These are phyloP conservation scores for Circinella minor DNA, from an alignment of 371 early-diverging fungal species.

Conservation along the genomic window DNA sequence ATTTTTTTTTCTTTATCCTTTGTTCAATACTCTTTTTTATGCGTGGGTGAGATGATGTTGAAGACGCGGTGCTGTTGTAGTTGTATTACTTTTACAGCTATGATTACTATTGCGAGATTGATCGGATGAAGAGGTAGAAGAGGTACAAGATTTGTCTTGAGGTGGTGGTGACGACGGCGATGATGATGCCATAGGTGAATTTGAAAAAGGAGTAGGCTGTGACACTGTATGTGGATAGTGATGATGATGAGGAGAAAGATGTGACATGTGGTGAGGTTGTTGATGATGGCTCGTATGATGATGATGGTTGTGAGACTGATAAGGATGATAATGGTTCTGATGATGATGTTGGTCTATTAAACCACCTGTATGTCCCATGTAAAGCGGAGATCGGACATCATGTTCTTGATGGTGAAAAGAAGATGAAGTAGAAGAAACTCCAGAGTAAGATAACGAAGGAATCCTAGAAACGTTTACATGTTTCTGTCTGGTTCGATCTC, in stretches of 20 bases:
- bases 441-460: constrained; percentile 34
- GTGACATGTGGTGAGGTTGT: not conserved
- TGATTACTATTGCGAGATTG: too few species aligned
- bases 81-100: too few species aligned
- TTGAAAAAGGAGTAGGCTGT: not conserved
- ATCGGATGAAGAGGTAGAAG: too few species aligned
- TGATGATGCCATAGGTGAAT: not conserved
- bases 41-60: too few species aligned
- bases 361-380: constrained; percentile 27
- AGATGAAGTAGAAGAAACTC: constrained; percentile 42
- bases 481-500: constrained; percentile 28
- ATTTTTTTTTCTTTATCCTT: too few species aligned
- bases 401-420: constrained; percentile 24
- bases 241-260: not conserved
- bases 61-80: too few species aligned
- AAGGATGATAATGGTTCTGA: not conserved
- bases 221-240: not conserved
- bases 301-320: not conserved
- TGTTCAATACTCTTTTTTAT: too few species aligned
- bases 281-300: not conserved
- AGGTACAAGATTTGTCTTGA: not conserved
- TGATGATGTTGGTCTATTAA: not conserved
- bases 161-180: not conserved
- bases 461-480: constrained; percentile 20
- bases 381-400: constrained; percentile 39